phyloP scores from a whole-genome alignment of 306 rosid genomes.

The Adenanthera pavonina region DNA sequence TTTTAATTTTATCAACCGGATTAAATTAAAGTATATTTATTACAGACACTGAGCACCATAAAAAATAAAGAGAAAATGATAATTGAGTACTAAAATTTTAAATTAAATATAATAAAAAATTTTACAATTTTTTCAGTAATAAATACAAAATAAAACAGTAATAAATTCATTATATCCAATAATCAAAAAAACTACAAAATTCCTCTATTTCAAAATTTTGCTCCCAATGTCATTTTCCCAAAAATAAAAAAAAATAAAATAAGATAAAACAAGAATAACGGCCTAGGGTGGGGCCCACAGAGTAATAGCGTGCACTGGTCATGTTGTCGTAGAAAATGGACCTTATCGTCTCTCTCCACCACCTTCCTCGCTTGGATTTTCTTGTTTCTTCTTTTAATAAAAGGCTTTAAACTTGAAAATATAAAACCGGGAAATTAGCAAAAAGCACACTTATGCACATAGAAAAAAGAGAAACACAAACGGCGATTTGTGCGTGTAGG shows the following conservation, averaged over 20 bases:
- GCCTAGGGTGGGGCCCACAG: constrained; percentile 37
- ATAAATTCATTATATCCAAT: too few species aligned
- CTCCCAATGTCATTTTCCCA: too few species aligned
- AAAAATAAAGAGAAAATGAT: too few species aligned
- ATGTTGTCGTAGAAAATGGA: constrained; percentile 38
- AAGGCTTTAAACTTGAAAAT: neutral
- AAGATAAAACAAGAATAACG: neutral
- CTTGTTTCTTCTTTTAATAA: constrained; percentile 10
- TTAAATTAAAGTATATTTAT: too few species aligned
- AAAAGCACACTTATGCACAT: neutral
- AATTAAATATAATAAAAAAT: too few species aligned
- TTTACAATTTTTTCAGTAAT: too few species aligned
- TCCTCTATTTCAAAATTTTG: too few species aligned
- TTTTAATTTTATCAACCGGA: too few species aligned
- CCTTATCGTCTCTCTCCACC: constrained; percentile 24
- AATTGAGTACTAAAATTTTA: too few species aligned
- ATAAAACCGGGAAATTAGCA: constrained; percentile 1
- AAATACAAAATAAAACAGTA: too few species aligned
- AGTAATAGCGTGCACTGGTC: constrained; percentile 40
- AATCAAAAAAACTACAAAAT: too few species aligned
- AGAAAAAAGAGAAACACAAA: neutral
- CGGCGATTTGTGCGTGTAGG: neutral
- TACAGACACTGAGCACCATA: too few species aligned
- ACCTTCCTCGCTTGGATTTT: constrained; percentile 31
- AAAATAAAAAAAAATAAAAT: neutral